A percentile compares a stretch with the other conserved stretches of the same genome.
These are phyloP conservation scores for Candida corydali DNA, from an alignment of 805 yeast species.

Conservation along the genomic window DNA sequence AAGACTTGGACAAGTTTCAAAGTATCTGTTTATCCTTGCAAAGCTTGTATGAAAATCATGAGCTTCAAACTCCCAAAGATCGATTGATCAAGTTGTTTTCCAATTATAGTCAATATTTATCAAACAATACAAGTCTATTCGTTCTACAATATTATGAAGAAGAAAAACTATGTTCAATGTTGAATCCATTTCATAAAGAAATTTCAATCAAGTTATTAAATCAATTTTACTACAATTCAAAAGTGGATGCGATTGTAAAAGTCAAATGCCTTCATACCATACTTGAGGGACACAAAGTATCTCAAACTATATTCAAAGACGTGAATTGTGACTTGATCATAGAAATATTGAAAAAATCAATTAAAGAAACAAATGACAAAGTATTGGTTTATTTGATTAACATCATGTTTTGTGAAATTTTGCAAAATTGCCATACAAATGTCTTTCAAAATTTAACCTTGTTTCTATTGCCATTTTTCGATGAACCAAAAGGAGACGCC, in stretches of 20 bases:
- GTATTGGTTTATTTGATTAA: constrained; percentile 28
- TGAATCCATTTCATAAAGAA: constrained; percentile 48
- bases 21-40: constrained; percentile 34
- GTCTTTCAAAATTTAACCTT: constrained; percentile 14
- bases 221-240: constrained; percentile 36
- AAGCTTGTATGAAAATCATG: constrained; percentile 23
- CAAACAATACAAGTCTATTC: constrained; percentile 33
- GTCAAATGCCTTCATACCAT: constrained; percentile 30
- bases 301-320: constrained; percentile 23
- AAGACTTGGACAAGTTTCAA: constrained; percentile 28
- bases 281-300: constrained; percentile 31
- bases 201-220: constrained; percentile 42
- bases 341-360: constrained; percentile 26
- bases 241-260: constrained; percentile 17
- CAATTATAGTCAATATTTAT: constrained; percentile 30
- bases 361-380: constrained; percentile 24
- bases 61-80: constrained; percentile 41
- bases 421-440: constrained; percentile 12
- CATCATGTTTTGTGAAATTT: constrained; percentile 21
- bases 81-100: constrained; percentile 40
- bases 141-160: constrained; percentile 46
- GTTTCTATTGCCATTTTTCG: constrained; percentile 7
- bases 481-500: constrained; percentile 4
- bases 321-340: constrained; percentile 29
- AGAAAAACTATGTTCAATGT: constrained; percentile 51